phyloP scores from a whole-genome alignment of 306 rosid genomes.

The Dryas octopetala region DNA sequence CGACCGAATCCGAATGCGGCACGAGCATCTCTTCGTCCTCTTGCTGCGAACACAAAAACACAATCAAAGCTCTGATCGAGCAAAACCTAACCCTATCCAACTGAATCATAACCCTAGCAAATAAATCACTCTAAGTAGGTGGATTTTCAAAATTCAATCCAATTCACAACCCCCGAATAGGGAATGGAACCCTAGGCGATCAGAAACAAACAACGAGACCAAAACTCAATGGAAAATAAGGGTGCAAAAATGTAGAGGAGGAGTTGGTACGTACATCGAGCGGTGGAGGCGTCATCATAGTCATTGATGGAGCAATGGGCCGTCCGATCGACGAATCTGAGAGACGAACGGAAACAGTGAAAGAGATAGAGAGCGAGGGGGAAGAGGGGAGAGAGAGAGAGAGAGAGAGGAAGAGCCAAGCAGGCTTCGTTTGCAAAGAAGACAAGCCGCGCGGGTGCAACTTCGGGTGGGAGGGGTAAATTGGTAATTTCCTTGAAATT shows the following conservation, averaged over 20 bases:
- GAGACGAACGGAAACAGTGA: conserved; percentile 32
- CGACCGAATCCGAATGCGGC: conserved; percentile 54
- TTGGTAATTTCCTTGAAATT: not conserved
- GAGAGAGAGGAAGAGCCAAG: not conserved
- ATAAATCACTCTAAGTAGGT: conserved; percentile 8
- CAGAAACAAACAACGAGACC: conserved; percentile 24
- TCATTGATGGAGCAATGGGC: conserved; percentile 40
- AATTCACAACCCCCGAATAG: conserved; percentile 17
- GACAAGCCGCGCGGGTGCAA: conserved; percentile 17
- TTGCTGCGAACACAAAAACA: conserved; percentile 40
- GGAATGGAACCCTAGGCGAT: conserved; percentile 27
- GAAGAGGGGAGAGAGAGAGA: not conserved
- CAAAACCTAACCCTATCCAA: conserved; percentile 38
- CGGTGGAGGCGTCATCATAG: conserved; percentile 56
- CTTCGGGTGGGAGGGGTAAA: conserved; percentile 10
- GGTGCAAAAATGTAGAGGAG: conserved; percentile 3
- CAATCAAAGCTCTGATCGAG: conserved; percentile 40
- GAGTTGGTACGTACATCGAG: conserved; percentile 39
- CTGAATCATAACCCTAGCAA: conserved; percentile 48
- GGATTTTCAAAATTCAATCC: conserved; percentile 24
- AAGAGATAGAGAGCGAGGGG: conserved; percentile 1
- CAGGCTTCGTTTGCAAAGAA: conserved; percentile 17
- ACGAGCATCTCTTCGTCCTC: conserved; percentile 64
- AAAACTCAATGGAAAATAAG: conserved; percentile 5
- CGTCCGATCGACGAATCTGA: conserved; percentile 54